phyloP scores from a whole-genome alignment of 495 filamentous ascomycete genomes.

The Penicillium canescens region DNA sequence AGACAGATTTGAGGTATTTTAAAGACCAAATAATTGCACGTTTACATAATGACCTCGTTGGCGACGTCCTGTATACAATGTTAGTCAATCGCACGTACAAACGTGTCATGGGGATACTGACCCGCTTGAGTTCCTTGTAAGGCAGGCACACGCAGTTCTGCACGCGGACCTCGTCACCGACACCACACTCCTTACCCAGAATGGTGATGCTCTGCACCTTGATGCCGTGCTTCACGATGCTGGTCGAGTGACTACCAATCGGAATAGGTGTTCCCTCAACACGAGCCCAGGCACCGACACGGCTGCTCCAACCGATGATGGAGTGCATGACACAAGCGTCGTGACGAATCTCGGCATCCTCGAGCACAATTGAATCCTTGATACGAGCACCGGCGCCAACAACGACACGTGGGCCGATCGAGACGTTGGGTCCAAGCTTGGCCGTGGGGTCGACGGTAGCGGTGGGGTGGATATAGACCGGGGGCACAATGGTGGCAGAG shows the following conservation, averaged over 20 bases:
- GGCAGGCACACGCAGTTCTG: conserved; percentile 99
- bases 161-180: conserved; percentile 92
- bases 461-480: conserved; percentile 97
- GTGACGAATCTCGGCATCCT: conserved; percentile 95
- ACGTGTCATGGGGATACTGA: conserved; percentile 47
- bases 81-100: neutral
- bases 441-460: conserved; percentile 91
- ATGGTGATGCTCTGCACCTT: conserved; percentile 99
- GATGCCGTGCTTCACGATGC: conserved; percentile 93
- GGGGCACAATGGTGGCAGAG: conserved; percentile 86
- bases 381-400: conserved; percentile 88
- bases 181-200: conserved; percentile 92
- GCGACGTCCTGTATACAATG: conserved; percentile 67
- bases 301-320: conserved; percentile 96
- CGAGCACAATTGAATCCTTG: conserved; percentile 94
- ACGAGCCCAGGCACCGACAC: conserved; percentile 94
- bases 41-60: conserved; percentile 97
- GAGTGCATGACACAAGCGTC: conserved; percentile 95
- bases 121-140: conserved; percentile 97
- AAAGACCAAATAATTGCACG: conserved; percentile 15
- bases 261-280: conserved; percentile 96
- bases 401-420: conserved; percentile 80
- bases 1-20: conserved; percentile 25
- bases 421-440: conserved; percentile 96
- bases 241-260: conserved; percentile 85